Base-by-base conservation (phyloP, 441 rosid species). In the Eruca vesicaria region DNA sequence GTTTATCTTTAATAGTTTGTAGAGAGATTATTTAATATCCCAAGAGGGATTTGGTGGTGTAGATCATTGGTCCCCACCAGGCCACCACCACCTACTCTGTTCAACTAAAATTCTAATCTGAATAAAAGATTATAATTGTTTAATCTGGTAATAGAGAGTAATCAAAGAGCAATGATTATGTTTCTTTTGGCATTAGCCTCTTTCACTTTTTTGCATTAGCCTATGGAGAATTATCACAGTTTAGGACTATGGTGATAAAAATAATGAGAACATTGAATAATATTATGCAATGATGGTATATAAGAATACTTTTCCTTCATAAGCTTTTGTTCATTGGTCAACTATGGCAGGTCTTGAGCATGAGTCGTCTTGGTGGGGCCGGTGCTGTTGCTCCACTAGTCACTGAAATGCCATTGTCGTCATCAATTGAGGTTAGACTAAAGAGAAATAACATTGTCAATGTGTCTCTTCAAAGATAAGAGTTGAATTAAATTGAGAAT, bases 331-430 rank as follows among this genome's bases (percentile, higher is more conserved):
- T 58, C 16, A 32, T 35, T 68, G 72, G 57, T 74, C 64, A 69
- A 78, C 60, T 43, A 35, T 68, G 71, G 69, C 85, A 96, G 99
- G 98, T 96, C 43, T 78, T 96, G 77, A 96, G 98, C 86, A 96
- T 96, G 97, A 96, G 98, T 77, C 88, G 98, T 80, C 80, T 93
- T 84, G 99, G 99, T 8, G 98, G 86, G 63, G 94, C 99, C 65
- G 98, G 97, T 66, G 99, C 99, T 7, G 99, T 96, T 58, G 99
- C 97, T 41, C 98, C 97, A 71, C 97, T 96, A 64, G 97, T 96
- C 71, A 89, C 97, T 7, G 97, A 96, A 71, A 85, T 89, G 76
- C 98, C 99, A 65, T 80, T 91, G 61, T 87, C 96, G 3, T 74
- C 82, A 55, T 89, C 97, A 43, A 75, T 86, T 43, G 97, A 96